Evolutionary conservation across 352 stramenopile species (phyloP).

Genomic region (Phytopythium sindhum): DNA sequence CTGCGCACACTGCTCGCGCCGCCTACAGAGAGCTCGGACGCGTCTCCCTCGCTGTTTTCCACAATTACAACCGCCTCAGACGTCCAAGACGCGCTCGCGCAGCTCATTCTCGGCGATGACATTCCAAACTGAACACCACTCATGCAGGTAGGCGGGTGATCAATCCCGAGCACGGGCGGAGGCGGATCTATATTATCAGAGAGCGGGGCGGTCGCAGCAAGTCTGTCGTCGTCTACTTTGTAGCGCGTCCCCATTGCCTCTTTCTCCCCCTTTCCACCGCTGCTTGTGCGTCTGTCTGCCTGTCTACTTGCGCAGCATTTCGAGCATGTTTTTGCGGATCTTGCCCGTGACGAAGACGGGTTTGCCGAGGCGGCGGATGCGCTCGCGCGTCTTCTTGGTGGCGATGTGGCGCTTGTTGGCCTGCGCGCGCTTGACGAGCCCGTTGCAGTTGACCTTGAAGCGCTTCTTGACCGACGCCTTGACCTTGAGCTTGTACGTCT

Average conservation of each 20-base stretch:
- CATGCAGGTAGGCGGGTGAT: neutral
- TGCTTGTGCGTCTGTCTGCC: neutral
- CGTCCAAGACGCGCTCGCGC: neutral
- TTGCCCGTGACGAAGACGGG: constrained; percentile 63
- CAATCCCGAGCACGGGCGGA: neutral
- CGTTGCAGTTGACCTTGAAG: constrained; percentile 81
- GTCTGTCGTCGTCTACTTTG: neutral
- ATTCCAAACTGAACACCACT: neutral
- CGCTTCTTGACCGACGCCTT: constrained; percentile 84
- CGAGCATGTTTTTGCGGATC: constrained; percentile 83
- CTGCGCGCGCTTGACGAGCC: constrained; percentile 72
- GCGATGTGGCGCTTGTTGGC: constrained; percentile 84
- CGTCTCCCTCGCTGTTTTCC: neutral
- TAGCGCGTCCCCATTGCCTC: neutral
- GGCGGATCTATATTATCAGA: constrained; percentile 2
- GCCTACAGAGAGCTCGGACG: neutral
- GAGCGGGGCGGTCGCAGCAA: neutral
- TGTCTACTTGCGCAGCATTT: constrained; percentile 54
- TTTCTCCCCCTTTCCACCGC: neutral
- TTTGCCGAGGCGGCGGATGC: constrained; percentile 72
- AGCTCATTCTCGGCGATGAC: neutral
- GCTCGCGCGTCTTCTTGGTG: constrained; percentile 81
- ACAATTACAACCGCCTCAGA: neutral
- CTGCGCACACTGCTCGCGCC: neutral
- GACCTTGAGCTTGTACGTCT: constrained; percentile 83